These are phyloP conservation scores for Trichosporon sp. DNA, from an alignment of 1,284 basidiomycete species.

Conservation along the genomic window DNA sequence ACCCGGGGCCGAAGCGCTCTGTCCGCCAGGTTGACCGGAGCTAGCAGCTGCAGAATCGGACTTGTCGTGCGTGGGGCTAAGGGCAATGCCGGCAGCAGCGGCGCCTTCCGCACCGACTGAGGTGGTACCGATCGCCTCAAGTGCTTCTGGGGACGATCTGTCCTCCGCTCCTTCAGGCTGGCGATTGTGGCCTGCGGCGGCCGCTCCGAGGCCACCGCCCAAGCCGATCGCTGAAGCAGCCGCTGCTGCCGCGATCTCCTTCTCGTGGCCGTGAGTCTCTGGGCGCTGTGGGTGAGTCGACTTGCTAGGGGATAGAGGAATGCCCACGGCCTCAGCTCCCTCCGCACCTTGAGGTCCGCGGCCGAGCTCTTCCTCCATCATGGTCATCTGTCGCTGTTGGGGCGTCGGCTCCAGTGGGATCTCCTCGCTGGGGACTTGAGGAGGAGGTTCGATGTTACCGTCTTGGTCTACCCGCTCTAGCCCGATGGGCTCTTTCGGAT, in stretches of 20 bases:
- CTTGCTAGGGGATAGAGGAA: conserved; percentile 29
- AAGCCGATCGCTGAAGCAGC: not conserved
- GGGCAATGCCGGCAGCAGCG: conserved; percentile 39
- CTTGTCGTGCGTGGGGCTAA: conserved; percentile 14
- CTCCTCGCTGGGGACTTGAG: conserved; percentile 29
- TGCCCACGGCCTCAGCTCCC: conserved; percentile 42
- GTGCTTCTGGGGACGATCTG: not conserved
- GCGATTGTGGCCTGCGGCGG: not conserved
- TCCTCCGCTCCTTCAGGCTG: not conserved
- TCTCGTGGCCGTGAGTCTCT: not conserved
- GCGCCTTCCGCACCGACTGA: conserved; percentile 36
- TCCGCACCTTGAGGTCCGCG: conserved; percentile 28
- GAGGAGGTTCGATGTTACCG: conserved; percentile 33
- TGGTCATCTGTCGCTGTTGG: not conserved
- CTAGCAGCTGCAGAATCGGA: not conserved
- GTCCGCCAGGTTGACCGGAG: conserved; percentile 17
- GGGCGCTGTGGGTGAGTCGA: not conserved
- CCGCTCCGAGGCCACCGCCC: not conserved
- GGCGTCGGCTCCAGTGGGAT: conserved; percentile 2
- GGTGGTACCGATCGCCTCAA: conserved; percentile 30
- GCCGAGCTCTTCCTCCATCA: conserved; percentile 26
- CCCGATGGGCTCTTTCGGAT: not conserved
- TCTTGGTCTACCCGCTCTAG: conserved; percentile 19
- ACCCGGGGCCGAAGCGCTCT: conserved; percentile 19
- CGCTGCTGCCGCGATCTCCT: not conserved